Conservation (phyloP, 305 asterid species). For the Ilex paraguariensis region DNA sequence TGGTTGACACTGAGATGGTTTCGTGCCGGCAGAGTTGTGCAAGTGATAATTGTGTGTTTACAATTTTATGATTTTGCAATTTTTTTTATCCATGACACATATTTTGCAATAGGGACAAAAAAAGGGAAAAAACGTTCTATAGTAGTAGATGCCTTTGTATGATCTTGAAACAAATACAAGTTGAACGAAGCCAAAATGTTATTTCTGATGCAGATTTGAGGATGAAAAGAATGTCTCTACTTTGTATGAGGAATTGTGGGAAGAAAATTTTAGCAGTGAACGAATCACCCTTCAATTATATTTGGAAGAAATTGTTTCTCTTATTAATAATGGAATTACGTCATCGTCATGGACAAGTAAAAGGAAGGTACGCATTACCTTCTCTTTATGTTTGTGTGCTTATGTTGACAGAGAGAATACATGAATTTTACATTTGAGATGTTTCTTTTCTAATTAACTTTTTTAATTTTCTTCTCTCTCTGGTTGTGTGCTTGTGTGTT, state of each 20-base stretch:
- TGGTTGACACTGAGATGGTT: too few relatives aligned
- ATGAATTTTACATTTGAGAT: too few relatives aligned
- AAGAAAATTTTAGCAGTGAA: conserved; percentile 95
- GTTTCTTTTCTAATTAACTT: neutral
- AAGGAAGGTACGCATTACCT: conserved; percentile 58
- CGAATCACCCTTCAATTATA: conserved; percentile 80
- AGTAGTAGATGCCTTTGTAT: too few relatives aligned
- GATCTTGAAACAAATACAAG: too few relatives aligned
- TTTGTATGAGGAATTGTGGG: conserved; percentile 92
- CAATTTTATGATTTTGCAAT: too few relatives aligned
- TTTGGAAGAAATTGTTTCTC: conserved; percentile 80
- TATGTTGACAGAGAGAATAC: neutral
- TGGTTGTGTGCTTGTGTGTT: conserved; percentile 12
- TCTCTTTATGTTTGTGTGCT: conserved; percentile 8
- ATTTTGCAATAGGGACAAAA: too few relatives aligned
- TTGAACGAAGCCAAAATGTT: conserved; percentile 8
- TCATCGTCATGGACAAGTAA: conserved; percentile 97
- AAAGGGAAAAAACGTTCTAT: too few relatives aligned
- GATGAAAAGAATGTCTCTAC: conserved; percentile 83
- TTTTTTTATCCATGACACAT: too few relatives aligned
- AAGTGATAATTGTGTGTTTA: too few relatives aligned
- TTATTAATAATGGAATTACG: conserved; percentile 61
- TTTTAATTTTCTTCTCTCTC: conserved; percentile 7
- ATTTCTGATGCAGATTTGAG: conserved; percentile 66
- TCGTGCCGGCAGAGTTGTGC: too few relatives aligned